Base-by-base conservation (phyloP, 1,139 yeast genomes). In the Blastobotrys ciferrii region DNA sequence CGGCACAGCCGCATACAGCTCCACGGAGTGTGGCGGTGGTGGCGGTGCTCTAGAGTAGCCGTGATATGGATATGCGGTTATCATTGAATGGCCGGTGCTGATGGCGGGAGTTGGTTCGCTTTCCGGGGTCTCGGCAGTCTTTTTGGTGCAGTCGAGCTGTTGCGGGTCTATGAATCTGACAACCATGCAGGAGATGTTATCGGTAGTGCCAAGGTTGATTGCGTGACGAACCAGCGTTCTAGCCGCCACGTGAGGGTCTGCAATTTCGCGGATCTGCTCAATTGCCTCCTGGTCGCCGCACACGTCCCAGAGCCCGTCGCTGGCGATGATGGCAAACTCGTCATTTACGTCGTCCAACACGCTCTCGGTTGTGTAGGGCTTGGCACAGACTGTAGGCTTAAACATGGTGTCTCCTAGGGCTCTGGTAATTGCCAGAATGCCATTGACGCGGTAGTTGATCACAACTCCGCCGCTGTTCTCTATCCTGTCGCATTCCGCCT, bases 291-390 rank as follows among this genome's bases (percentile, higher is more conserved):
- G 82, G 61, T 91, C 98, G 4, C 81, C 75, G 47, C 91, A 75
- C 2, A 91, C 96, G 64, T 91, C 98, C 97, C 97, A 91, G 12
- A 91, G 72, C 0, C 98, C 98, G 66, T 91, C 98, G 65, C 97
- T 89, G 1, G 96, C 97, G 51, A 91, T 70, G 46, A 91, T 89
- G 62, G 91, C 65, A 63, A 87, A 88, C 58, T 85, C 81, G 65
- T 89, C 97, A 62, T 87, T 95, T 3, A 72, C 71, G 15, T 70
- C 58, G 52, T 75, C 70, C 23, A 94, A 74, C 60, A 82, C 87
- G 0, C 96, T 89, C 43, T 89, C 81, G 0, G 98, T 88, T 0
- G 98, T 92, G 61, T 84, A 92, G 0, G 98, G 99, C 48, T 82
- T 80, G 0, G 97, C 96, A 32, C 89, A 81, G 17, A 92, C 97